Conservation (phyloP, 2,329 filamentous ascomycete species). For the Periconia macrospinosa region DNA sequence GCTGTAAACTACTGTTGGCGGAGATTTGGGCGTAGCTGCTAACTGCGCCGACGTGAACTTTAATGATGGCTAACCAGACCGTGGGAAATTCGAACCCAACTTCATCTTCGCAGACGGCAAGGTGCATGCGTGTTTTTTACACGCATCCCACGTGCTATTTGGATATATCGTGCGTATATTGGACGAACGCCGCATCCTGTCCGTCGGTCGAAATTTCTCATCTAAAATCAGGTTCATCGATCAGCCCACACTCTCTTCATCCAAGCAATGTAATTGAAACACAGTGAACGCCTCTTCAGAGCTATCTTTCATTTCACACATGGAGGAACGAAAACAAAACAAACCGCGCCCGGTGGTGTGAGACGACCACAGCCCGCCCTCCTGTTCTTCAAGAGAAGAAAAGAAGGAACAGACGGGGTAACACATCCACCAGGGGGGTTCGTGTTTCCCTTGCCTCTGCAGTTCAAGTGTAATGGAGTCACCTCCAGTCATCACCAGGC, state of each 20-base stretch:
- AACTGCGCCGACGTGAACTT: too few species aligned
- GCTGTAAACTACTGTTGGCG: background rate
- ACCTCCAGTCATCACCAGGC: constrained; percentile 11
- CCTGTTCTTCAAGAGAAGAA: background rate
- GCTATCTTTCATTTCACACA: constrained; percentile 12
- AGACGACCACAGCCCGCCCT: background rate
- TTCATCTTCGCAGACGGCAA: background rate
- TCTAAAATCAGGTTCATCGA: constrained; percentile 1
- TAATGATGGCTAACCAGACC: background rate
- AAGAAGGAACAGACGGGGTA: background rate
- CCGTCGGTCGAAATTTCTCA: background rate
- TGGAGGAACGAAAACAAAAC: background rate
- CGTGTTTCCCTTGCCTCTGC: constrained; percentile 2
- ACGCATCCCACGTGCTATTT: too few species aligned
- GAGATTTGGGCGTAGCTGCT: background rate
- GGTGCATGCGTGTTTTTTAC: background rate
- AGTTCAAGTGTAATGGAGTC: constrained; percentile 16
- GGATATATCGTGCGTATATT: too few species aligned
- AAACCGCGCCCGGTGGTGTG: background rate
- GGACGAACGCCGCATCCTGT: too few species aligned
- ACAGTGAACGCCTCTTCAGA: constrained; percentile 1
- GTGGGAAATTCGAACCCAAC: background rate
- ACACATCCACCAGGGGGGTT: background rate
- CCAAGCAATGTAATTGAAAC: background rate
- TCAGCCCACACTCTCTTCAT: background rate